Evolutionary conservation across 2,329 filamentous ascomycete genomes (phyloP).

Genomic region (Cytospora chrysosperma): DNA sequence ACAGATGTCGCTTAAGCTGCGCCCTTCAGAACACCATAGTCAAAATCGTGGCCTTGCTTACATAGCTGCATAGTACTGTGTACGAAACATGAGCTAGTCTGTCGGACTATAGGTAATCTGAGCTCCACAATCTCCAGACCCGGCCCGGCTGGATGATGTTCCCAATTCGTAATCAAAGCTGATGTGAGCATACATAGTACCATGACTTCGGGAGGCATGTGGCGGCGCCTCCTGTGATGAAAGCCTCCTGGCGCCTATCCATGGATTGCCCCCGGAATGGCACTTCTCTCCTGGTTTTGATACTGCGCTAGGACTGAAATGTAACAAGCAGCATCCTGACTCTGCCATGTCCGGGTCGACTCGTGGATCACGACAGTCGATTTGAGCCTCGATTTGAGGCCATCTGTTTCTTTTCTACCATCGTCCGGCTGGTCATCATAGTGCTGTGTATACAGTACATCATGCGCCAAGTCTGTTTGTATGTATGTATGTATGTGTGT

Average conservation of each 20-base stretch:
- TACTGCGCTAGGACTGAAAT: background rate
- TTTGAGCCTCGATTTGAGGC: background rate
- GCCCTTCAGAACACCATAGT: background rate
- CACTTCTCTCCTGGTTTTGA: background rate
- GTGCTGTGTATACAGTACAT: conserved; percentile 4
- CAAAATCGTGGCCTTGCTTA: background rate
- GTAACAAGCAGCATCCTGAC: background rate
- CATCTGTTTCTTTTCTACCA: background rate
- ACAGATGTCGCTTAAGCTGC: background rate
- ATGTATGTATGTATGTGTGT: no score
- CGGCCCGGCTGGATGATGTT: no score
- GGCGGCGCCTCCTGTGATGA: background rate
- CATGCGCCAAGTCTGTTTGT: conserved; percentile 7
- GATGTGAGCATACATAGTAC: no score
- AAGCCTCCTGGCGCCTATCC: background rate
- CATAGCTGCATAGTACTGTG: background rate
- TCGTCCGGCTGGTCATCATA: no score
- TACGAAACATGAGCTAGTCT: background rate
- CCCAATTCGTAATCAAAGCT: background rate
- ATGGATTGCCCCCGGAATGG: background rate
- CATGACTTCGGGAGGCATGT: background rate
- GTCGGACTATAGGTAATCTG: background rate
- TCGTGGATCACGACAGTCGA: background rate
- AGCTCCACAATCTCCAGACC: no score
- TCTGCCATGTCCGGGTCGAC: background rate